Evolutionary conservation across 805 yeast genomes (phyloP), one percentile per base, ranked within the genome.

Genomic region (Saturnispora gosingensis): DNA sequence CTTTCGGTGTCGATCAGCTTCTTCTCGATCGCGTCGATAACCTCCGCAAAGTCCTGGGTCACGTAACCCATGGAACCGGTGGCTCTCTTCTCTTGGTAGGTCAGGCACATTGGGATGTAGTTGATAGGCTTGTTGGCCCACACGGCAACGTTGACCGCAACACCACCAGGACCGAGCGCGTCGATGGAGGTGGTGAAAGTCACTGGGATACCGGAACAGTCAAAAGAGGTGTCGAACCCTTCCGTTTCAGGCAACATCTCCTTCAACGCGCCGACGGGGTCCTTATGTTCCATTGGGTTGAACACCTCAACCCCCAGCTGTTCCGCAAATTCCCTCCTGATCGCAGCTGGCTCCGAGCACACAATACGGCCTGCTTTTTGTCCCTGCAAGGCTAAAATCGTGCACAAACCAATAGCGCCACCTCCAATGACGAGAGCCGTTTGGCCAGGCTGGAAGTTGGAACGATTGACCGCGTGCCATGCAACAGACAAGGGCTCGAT

Each of bases 31-130:
- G 83, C 81, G 0, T 62, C 67, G 20, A 80, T 71, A 3, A 81
- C 85, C 46, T 74, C 77, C 57, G 72, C 75, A 54, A 82, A 81
- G 62, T 82, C 87, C 51, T 67, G 66, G 20, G 73, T 71, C 2
- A 76, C 74, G 61, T 81, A 81, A 53, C 85, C 79, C 71, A 81
- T 79, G 1, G 85, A 79, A 3, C 85, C 87, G 43, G 80, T 72
- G 36, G 77, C 67, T 45, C 64, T 64, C 59, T 78, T 81, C 61
- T 82, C 87, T 50, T 73, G 72, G 57, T 73, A 67, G 5, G 83
- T 75, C 20, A 78, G 64, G 55, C 72, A 73, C 82, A 78, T 80
- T 51, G 83, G 83, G 56, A 70, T 70, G 59, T 73, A 76, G n/a
- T 67, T 68, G 25, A 75, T 66, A 8, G 80, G 74, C 36, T 72